Percentiles rank a stretch among this genome's conserved stretches.
Evolutionary conservation across 2,329 filamentous ascomycete genomes (phyloP).

Genomic region (Talaromyces sp.): DNA sequence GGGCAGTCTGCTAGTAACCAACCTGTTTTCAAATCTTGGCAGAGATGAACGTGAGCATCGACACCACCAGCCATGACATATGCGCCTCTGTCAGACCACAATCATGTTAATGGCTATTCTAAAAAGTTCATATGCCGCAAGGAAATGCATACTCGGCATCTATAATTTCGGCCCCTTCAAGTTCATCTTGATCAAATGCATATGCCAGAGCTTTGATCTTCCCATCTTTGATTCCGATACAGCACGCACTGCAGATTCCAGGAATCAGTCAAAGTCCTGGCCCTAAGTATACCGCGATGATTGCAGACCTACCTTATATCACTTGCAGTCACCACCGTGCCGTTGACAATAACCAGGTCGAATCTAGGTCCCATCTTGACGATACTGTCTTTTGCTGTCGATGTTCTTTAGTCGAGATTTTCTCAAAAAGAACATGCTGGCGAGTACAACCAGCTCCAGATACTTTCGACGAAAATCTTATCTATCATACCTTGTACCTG

Average conservation of each 20-base stretch:
- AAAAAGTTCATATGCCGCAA: background rate
- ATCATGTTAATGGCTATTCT: background rate
- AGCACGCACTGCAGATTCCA: background rate
- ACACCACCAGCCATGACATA: constrained; percentile 49
- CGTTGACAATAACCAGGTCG: background rate
- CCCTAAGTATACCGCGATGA: background rate
- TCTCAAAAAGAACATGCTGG: background rate
- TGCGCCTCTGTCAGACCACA: constrained; percentile 19
- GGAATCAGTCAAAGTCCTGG: background rate
- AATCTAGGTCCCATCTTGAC: background rate
- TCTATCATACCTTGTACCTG: background rate
- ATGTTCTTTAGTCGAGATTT: background rate
- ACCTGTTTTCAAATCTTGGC: constrained; percentile 29
- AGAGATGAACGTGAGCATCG: constrained; percentile 50
- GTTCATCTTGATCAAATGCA: background rate
- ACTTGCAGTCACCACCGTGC: background rate
- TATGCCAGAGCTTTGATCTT: background rate
- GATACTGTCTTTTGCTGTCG: background rate
- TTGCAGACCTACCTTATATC: background rate
- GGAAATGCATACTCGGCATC: constrained; percentile 37
- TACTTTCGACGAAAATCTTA: background rate
- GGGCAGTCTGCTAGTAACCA: no score
- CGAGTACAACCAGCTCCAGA: background rate
- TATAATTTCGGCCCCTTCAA: constrained; percentile 23
- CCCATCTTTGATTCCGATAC: constrained; percentile 1